These are phyloP conservation scores for Skeletonema potamos DNA, from an alignment of 108 stramenopile genomes.

Conservation along the genomic window DNA sequence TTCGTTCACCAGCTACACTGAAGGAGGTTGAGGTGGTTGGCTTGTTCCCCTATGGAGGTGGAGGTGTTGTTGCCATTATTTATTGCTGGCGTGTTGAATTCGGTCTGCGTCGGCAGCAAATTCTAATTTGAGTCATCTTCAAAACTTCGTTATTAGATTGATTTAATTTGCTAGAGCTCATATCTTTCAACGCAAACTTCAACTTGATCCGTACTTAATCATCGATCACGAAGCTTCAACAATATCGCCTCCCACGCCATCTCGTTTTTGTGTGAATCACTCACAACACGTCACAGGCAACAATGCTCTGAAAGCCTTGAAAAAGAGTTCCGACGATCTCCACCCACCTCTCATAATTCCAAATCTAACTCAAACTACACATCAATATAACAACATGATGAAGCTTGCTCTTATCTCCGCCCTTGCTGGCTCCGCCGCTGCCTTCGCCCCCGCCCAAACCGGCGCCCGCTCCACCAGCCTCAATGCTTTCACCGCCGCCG, in stretches of 20 bases:
- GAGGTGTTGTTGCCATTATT: too few species aligned
- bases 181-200: not conserved
- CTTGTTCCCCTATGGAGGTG: too few species aligned
- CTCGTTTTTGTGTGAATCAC: too few species aligned
- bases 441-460: slow-evolving; percentile 34
- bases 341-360: not conserved
- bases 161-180: too few species aligned
- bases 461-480: slow-evolving; percentile 18
- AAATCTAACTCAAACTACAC: not conserved
- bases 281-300: not conserved
- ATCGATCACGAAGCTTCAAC: too few species aligned
- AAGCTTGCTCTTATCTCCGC: slow-evolving; percentile 26
- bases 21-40: too few species aligned
- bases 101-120: too few species aligned
- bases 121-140: too few species aligned
- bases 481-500: slow-evolving; percentile 3
- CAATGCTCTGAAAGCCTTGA: not conserved
- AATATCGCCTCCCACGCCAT: too few species aligned
- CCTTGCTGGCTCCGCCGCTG: slow-evolving; percentile 40
- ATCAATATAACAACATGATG: slow-evolving; percentile 30
- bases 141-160: not conserved
- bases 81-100: not conserved
- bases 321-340: not conserved
- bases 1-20: too few species aligned
- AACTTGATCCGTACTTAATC: not conserved